phyloP scores from a whole-genome alignment of 2,329 filamentous ascomycete genomes.

The Botryotinia convoluta region DNA sequence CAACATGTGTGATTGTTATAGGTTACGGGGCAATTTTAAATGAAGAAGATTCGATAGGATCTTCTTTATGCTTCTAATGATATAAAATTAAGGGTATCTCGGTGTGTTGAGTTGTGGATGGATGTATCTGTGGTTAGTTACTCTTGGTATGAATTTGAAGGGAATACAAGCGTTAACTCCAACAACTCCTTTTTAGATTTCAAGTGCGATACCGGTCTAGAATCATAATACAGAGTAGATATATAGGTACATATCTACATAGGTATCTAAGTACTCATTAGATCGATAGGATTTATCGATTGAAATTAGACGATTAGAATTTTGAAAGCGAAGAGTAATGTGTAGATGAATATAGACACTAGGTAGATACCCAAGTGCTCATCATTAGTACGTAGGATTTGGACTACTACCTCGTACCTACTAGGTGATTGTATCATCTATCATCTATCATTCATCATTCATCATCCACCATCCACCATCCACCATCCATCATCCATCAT shows the following conservation, averaged over 20 bases:
- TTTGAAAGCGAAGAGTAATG: neutral
- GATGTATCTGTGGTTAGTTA: neutral
- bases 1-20: constrained; percentile 9
- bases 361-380: no score
- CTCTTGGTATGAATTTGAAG: neutral
- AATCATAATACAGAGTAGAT: neutral
- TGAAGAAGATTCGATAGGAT: neutral
- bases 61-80: neutral
- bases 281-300: neutral
- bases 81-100: neutral
- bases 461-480: neutral
- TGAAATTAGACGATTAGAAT: neutral
- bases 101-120: neutral
- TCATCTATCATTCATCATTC: no score
- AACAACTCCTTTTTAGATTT: constrained; percentile 1
- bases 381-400: no score
- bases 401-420: no score
- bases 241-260: no score
- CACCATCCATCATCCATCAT: neutral
- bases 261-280: no score
- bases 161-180: neutral
- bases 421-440: neutral
- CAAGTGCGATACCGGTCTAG: neutral
- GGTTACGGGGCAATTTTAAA: neutral
- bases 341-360: no score